Evolutionary conservation across 1,284 basidiomycete genomes (phyloP).

Genomic region (Ustilago tritici): DNA sequence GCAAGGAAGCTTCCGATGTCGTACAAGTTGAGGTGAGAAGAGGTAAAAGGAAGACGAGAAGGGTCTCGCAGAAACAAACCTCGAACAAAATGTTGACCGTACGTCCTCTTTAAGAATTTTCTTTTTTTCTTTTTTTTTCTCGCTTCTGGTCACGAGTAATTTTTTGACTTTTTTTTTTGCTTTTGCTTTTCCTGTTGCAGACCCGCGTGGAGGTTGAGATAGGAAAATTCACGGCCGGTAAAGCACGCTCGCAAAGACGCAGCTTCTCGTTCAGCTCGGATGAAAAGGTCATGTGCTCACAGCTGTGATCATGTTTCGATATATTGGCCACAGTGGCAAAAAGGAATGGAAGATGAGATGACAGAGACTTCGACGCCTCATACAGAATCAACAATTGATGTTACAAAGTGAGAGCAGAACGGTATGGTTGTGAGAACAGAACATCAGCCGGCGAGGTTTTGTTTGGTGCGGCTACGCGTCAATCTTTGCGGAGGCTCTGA

Average conservation of each 20-base stretch:
- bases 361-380: too few relatives aligned
- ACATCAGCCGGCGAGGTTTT: constrained; percentile 30
- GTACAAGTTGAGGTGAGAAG: neutral
- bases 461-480: constrained; percentile 41
- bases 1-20: neutral
- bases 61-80: neutral
- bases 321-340: too few relatives aligned
- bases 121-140: constrained; percentile 11
- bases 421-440: neutral
- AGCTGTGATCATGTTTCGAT: too few relatives aligned
- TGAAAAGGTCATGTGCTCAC: neutral
- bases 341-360: too few relatives aligned
- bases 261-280: neutral
- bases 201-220: constrained; percentile 20
- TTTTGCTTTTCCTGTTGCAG: constrained; percentile 4
- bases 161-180: constrained; percentile 21
- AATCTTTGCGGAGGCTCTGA: constrained; percentile 28
- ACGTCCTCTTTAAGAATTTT: constrained; percentile 15
- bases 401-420: neutral
- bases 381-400: neutral
- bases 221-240: constrained; percentile 22
- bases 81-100: too few relatives aligned
- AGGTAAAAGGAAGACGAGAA: neutral
- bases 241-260: neutral
- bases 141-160: constrained; percentile 1